These are phyloP conservation scores for Fusarium musae DNA, from an alignment of 2,329 filamentous ascomycete genomes.

Conservation along the genomic window DNA sequence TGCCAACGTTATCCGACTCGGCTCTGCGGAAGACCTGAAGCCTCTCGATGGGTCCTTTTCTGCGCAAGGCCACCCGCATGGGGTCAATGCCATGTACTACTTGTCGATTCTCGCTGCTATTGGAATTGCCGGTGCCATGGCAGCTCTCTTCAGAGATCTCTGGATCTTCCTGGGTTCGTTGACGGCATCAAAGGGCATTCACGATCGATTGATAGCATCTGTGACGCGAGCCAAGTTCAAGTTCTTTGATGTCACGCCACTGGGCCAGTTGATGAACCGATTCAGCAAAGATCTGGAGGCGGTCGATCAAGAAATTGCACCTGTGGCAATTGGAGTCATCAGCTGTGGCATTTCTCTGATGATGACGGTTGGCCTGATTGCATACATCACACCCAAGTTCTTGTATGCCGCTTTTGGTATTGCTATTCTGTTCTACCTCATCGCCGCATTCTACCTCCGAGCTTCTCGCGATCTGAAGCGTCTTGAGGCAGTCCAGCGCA, in stretches of 20 bases:
- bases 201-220: constrained; percentile 79
- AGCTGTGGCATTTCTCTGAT: constrained; percentile 74
- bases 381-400: constrained; percentile 89
- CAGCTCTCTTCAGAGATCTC: constrained; percentile 84
- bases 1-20: constrained; percentile 53
- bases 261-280: constrained; percentile 96
- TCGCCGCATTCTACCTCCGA: constrained; percentile 88
- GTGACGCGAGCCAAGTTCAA: constrained; percentile 93
- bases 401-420: constrained; percentile 89
- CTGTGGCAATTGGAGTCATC: constrained; percentile 82
- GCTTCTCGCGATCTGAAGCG: constrained; percentile 96
- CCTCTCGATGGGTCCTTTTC: constrained; percentile 5
- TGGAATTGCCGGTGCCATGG: constrained; percentile 78
- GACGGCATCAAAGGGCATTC: constrained; percentile 85
- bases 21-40: constrained; percentile 41
- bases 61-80: constrained; percentile 30
- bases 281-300: constrained; percentile 98
- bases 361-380: constrained; percentile 89
- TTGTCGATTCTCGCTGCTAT: constrained; percentile 84
- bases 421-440: constrained; percentile 80
- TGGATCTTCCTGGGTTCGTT: constrained; percentile 94
- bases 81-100: constrained; percentile 87
- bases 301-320: constrained; percentile 94
- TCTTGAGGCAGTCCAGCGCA: constrained; percentile 92
- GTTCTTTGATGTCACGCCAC: constrained; percentile 96